These are phyloP conservation scores for Dioscorea cayenensis DNA, from an alignment of 116 monocot genomes.

Conservation along the genomic window DNA sequence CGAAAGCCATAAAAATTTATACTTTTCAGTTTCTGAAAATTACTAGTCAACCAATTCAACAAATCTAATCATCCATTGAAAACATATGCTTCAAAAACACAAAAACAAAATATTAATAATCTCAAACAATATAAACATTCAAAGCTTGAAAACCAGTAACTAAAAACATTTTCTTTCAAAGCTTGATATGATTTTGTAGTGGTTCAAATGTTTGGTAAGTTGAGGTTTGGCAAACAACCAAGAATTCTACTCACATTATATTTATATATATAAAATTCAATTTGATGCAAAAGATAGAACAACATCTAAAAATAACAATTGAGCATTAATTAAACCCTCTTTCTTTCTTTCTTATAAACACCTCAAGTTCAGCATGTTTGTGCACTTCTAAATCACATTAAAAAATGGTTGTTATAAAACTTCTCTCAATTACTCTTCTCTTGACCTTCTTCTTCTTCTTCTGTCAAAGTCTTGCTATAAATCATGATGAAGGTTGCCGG, in stretches of 20 bases:
- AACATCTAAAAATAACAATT: no score
- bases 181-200: no score
- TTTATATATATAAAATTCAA: neutral
- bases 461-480: neutral
- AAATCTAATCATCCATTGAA: no score
- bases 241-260: neutral
- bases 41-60: no score
- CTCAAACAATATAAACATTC: no score
- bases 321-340: no score
- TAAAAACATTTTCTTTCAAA: neutral
- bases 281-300: no score
- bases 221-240: conserved; percentile 3
- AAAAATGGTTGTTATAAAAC: neutral
- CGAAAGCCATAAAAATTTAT: no score
- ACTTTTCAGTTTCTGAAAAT: no score
- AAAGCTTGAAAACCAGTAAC: neutral
- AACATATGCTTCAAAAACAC: no score
- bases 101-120: no score
- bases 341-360: neutral
- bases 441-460: neutral
- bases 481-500: neutral
- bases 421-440: neutral
- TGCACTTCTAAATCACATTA: neutral
- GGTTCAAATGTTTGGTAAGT: neutral
- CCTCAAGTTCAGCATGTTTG: neutral